Percentiles rank a stretch among this genome's conserved stretches.
These are phyloP conservation scores for Silene coronaria DNA, from an alignment of 179 eudicot species.

Conservation along the genomic window DNA sequence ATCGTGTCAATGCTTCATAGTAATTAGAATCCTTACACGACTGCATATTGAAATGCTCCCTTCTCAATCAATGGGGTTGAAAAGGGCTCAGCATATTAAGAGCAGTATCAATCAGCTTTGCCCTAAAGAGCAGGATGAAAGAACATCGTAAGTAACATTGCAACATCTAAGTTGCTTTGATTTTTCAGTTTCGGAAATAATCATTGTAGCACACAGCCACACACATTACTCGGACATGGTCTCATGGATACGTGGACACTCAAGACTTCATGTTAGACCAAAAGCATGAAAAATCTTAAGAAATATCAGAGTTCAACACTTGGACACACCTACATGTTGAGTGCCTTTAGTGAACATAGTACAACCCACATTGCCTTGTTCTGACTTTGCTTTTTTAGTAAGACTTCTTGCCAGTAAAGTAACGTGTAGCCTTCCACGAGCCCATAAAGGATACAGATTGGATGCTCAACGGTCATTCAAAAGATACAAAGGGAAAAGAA, in stretches of 20 bases:
- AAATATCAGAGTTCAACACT: no score
- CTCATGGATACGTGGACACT: not conserved
- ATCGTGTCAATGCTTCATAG: not conserved
- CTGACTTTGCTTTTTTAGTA: no score
- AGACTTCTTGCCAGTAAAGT: no score
- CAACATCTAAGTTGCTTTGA: not conserved
- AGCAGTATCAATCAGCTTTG: slow-evolving; percentile 3
- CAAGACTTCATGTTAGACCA: not conserved
- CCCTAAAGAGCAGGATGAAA: not conserved
- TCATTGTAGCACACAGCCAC: not conserved
- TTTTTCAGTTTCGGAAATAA: not conserved
- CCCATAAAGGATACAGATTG: no score
- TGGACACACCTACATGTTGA: no score
- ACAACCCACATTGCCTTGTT: no score
- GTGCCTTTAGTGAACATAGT: no score
- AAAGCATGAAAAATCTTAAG: not conserved
- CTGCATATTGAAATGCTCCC: not conserved
- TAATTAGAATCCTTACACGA: not conserved
- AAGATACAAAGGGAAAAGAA: no score
- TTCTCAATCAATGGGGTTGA: not conserved
- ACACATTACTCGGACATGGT: not conserved
- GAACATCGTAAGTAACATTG: not conserved
- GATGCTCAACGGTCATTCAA: no score
- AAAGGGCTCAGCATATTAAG: not conserved
- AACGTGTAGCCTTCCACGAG: no score